Percentiles rank a stretch among this genome's conserved stretches.
Evolutionary conservation across 495 filamentous ascomycete species (phyloP).

Genomic region (Podospora anserina): DNA sequence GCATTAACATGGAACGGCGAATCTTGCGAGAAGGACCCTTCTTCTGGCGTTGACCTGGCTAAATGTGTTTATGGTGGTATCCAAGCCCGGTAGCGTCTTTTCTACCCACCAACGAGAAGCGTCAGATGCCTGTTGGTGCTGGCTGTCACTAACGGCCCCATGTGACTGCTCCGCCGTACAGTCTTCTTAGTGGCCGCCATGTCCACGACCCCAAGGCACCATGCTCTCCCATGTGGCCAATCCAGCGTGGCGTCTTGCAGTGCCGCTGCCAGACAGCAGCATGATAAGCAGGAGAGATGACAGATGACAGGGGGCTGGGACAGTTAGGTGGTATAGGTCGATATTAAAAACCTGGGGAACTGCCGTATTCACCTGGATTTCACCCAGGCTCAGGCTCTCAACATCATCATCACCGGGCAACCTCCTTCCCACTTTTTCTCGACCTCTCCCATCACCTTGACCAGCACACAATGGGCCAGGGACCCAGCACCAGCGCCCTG

Average conservation of each 20-base stretch:
- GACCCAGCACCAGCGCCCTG: constrained; percentile 30
- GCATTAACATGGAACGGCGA: not conserved
- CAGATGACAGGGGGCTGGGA: not conserved
- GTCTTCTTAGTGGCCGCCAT: not conserved
- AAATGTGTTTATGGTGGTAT: not conserved
- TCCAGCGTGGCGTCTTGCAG: not conserved
- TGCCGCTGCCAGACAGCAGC: not conserved
- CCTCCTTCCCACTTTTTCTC: not conserved
- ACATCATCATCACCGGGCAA: not conserved
- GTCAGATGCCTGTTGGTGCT: not conserved
- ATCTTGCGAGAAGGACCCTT: not conserved
- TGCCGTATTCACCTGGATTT: not conserved
- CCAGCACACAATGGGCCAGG: constrained; percentile 26
- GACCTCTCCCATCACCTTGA: not conserved
- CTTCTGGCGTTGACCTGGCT: not conserved
- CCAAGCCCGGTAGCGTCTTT: not conserved
- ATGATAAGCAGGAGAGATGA: not conserved
- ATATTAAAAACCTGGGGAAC: not conserved
- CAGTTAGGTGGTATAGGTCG: too few relatives aligned
- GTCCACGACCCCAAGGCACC: not conserved
- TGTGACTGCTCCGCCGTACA: not conserved
- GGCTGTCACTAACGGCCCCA: not conserved
- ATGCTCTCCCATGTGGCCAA: not conserved
- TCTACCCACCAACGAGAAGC: not conserved
- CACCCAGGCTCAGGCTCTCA: not conserved